These are phyloP conservation scores for Verticillium nonalfalfae DNA, from an alignment of 2,329 filamentous ascomycete genomes.

Conservation along the genomic window DNA sequence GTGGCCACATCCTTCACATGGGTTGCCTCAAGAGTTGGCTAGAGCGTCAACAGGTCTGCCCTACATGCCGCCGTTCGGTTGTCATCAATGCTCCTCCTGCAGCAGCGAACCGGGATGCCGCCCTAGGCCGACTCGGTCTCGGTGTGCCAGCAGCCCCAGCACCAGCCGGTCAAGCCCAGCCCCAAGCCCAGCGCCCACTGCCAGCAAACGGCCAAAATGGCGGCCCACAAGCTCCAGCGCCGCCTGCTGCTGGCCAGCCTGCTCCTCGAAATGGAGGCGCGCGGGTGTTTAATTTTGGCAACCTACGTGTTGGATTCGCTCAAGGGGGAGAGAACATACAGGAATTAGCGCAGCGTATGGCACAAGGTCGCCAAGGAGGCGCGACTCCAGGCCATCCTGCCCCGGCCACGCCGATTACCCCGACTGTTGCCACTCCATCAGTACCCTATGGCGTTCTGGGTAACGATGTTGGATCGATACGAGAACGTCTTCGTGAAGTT, in stretches of 20 bases:
- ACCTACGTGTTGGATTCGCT: slow-evolving; percentile 70
- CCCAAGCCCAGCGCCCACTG: slow-evolving; percentile 1
- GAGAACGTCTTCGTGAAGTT: slow-evolving; percentile 56
- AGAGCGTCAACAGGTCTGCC: slow-evolving; percentile 94
- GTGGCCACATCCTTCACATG: slow-evolving; percentile 91
- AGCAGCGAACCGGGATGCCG: slow-evolving; percentile 25
- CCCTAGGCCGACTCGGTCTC: slow-evolving; percentile 22
- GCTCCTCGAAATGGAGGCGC: slow-evolving; percentile 32
- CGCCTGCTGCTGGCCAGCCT: background rate
- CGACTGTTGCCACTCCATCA: slow-evolving; percentile 12
- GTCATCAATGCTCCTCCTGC: slow-evolving; percentile 46
- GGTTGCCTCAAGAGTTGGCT: slow-evolving; percentile 95
- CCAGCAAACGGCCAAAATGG: slow-evolving; percentile 14
- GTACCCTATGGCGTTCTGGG: slow-evolving; percentile 12
- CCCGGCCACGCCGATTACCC: background rate
- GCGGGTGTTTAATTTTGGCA: slow-evolving; percentile 66
- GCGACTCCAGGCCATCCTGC: slow-evolving; percentile 1
- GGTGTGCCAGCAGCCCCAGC: slow-evolving; percentile 9
- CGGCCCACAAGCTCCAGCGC: background rate
- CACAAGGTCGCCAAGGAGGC: slow-evolving; percentile 26
- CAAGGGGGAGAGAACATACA: slow-evolving; percentile 61
- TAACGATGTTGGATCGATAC: slow-evolving; percentile 38
- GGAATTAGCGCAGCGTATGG: slow-evolving; percentile 60
- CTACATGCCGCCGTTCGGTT: slow-evolving; percentile 84
- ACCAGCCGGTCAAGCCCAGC: slow-evolving; percentile 12